phyloP scores from a whole-genome alignment of 495 filamentous ascomycete genomes.

The Parathielavia hyrcaniae region DNA sequence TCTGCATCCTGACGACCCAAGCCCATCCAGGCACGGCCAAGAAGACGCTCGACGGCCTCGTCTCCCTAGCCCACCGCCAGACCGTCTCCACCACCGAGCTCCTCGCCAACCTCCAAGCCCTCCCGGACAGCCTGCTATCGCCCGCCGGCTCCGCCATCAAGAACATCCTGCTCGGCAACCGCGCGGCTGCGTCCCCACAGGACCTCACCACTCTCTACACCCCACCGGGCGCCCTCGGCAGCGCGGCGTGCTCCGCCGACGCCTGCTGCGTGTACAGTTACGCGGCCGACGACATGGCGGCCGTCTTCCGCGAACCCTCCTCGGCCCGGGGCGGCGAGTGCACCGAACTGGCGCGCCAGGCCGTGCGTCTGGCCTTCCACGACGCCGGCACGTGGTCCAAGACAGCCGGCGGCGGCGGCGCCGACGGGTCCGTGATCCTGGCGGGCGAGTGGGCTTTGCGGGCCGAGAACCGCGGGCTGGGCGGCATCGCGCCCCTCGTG shows the following conservation, averaged over 20 bases:
- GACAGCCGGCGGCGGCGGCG: not conserved
- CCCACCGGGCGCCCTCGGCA: not conserved
- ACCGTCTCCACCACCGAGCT: not conserved
- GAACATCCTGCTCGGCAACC: not conserved
- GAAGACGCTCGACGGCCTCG: not conserved
- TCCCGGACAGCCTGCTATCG: not conserved
- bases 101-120: not conserved
- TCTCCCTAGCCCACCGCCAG: not conserved
- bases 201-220: not conserved
- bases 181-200: not conserved
- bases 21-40: not conserved
- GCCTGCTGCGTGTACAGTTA: not conserved
- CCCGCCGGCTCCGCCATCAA: constrained; percentile 1
- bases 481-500: not conserved
- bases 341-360: not conserved
- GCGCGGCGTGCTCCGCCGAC: not conserved
- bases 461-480: not conserved
- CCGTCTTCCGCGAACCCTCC: not conserved
- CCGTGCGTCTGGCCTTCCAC: constrained; percentile 1
- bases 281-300: not conserved
- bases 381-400: constrained; percentile 4
- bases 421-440: not conserved
- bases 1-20: not conserved
- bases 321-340: not conserved
- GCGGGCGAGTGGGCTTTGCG: not conserved